Base-by-base conservation (phyloP, 2,329 filamentous ascomycete genomes). In the Exophiala phaeomuriformis region DNA sequence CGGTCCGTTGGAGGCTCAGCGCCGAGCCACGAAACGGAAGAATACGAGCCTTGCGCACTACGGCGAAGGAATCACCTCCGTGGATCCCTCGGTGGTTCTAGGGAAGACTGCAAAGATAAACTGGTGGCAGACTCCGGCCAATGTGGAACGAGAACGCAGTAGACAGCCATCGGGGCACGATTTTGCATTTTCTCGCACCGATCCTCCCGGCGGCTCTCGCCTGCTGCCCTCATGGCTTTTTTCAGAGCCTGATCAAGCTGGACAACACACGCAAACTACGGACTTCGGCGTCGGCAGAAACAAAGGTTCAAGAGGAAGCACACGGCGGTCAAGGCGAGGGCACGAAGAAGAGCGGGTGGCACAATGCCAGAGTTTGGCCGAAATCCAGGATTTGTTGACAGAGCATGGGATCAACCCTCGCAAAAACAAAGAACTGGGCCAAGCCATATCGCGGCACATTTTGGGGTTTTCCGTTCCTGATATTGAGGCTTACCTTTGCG, bases 1-100 rank as follows among this genome's bases (percentile, higher is more conserved):
- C 7, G 81, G 81, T 2, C 81, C 81, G 63, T 70, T 84, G 69
- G 81, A 84, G 67, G 80, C 81, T 43, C 75, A 77, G 57, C 73
- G 75, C 63, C 72, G 81, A 49, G 69, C 76, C 43, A 71, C 78
- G 2, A 81, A 75, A 66, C 72, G 81, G 51, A 73, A 75, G 49
- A 81, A 82, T 69, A 78, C 72, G 49, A 72, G 70, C 12, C 63
- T 76, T 7, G 73, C 75, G 33, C 66, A 69, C 12, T 53, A 66
- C 42, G 64, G 64, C 29, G 64, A 61, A 3, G 53, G 57, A 4
- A 64, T 64, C 3, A 52, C 64, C 6, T 55, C 63, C 12, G 64
- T 71, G 33, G 71, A 75, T 61, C 66, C 72, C 48, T 67, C 66
- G 5, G 64, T 69, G 52, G 59, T 76, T 42, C 70, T 73, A 57